Evolutionary conservation across 139 green algal genomes (phyloP), one percentile per base, ranked within the genome.

Genomic region (Chlorella ohadii): DNA sequence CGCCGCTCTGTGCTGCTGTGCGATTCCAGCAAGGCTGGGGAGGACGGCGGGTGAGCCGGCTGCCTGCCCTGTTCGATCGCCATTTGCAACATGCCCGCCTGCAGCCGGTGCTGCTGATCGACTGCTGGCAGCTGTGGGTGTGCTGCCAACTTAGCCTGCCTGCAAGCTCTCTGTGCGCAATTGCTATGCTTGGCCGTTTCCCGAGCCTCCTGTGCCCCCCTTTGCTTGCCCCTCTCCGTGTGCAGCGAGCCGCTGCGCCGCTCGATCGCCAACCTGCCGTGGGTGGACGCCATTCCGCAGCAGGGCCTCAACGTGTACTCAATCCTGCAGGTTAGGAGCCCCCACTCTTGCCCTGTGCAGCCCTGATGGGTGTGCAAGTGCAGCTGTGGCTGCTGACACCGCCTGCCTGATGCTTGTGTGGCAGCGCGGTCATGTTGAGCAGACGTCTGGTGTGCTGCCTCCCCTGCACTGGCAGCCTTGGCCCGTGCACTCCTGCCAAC

Each of bases 281-380:
- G 89, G 51, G 91, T 95, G 39, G 88, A 95, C 55, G 88, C 94
- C 9, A 87, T 98, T 74, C 89, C 93, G 2, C 57, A 75, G 22
- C 66, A 86, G 22, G 91, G 95, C 23, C 75, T 96, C 1, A 98
- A 97, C 67, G 95, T 98, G 13, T 98, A 97, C 87, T 92, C 92
- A 83, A 92, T 98, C 38, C 85, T 99, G 61, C 75, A 81, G 75
- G 75, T 55, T 22, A 3, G 70, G 25, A 23, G 51, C 25, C 4
- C n/a, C n/a, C n/a, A n/a, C n/a, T n/a, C 36, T 11, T 16, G 34
- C 36, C 28, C 64, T 41, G 65, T 31, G 16, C 27, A 34, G 63
- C 63, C 4, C 28, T 33, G 27, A 22, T 68, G 63, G 28, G 28
- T 1, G 31, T 4, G 63, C 63, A 68, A 16, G 63, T 3, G 23